Conservation (phyloP, 305 asterid species). For the Petunia hybrid region DNA sequence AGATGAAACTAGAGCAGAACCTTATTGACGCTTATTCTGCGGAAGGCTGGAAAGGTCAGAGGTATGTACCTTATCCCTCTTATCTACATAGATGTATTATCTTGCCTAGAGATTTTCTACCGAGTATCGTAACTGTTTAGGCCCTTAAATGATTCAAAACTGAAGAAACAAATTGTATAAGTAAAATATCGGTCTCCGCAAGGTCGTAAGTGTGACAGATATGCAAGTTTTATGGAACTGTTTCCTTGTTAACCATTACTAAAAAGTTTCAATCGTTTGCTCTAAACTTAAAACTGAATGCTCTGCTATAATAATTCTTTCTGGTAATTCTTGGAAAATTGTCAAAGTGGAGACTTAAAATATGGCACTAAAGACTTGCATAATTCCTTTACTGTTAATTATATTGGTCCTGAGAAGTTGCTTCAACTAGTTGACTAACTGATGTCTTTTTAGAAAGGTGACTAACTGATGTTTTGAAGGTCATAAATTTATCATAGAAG, state of each 20-base stretch:
- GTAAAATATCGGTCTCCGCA: not conserved
- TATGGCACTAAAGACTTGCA: not conserved
- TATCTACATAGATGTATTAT: conserved; percentile 5
- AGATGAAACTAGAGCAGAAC: conserved; percentile 93
- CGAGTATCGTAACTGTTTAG: conserved; percentile 18
- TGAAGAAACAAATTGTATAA: conserved; percentile 8
- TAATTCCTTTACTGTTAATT: not conserved
- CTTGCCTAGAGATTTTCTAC: conserved; percentile 15
- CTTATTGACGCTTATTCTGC: conserved; percentile 94
- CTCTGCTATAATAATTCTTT: conserved; percentile 11
- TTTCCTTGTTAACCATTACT: conserved; percentile 19
- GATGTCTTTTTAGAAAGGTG: too few relatives aligned
- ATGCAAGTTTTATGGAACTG: conserved; percentile 23
- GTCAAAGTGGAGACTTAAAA: conserved; percentile 8
- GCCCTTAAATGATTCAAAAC: conserved; percentile 18
- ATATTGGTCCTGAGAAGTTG: conserved; percentile 1
- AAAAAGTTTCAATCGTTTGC: not conserved
- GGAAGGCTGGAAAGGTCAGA: conserved; percentile 99
- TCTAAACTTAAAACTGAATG: not conserved
- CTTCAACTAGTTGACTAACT: not conserved
- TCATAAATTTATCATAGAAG: conserved; percentile 15
- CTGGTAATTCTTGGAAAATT: not conserved
- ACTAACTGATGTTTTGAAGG: too few relatives aligned
- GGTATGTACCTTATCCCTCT: conserved; percentile 54
- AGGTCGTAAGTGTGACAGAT: not conserved